Conservation (phyloP, 2,329 filamentous ascomycete species). For the Fusarium siculi region DNA sequence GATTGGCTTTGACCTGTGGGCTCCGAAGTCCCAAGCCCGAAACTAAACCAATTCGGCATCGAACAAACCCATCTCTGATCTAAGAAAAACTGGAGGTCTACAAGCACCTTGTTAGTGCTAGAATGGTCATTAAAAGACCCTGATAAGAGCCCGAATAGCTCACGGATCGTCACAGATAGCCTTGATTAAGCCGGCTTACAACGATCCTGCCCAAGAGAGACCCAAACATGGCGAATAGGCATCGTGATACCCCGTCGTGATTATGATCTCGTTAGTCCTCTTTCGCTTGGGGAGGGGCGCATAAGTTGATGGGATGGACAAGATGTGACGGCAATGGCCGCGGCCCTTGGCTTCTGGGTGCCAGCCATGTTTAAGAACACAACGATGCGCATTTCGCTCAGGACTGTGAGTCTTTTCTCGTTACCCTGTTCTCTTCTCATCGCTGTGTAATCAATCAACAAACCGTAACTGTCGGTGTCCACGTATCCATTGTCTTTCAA, state of each 20-base stretch:
- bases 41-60: conserved; percentile 34
- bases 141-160: conserved; percentile 26
- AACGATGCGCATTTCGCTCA: conserved; percentile 13
- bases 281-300: conserved; percentile 29
- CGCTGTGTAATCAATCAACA: background rate
- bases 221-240: conserved; percentile 39
- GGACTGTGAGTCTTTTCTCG: conserved; percentile 7
- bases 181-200: conserved; percentile 22
- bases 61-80: conserved; percentile 27
- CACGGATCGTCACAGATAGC: conserved; percentile 31
- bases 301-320: conserved; percentile 25
- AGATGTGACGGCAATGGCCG: conserved; percentile 17
- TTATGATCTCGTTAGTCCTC: conserved; percentile 29
- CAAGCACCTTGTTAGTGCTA: conserved; percentile 32
- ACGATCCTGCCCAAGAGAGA: conserved; percentile 14
- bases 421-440: background rate
- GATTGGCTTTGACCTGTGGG: conserved; percentile 25
- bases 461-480: background rate
- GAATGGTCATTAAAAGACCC: conserved; percentile 21
- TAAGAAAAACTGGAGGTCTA: conserved; percentile 25
- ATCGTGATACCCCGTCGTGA: conserved; percentile 18
- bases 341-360: background rate
- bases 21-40: conserved; percentile 6
- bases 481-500: background rate
- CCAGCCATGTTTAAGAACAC: conserved; percentile 35